Evolutionary conservation across 331 rosid genomes (phyloP), one percentile per base, ranked within the genome.

Genomic region (Phaseolus coccineus): DNA sequence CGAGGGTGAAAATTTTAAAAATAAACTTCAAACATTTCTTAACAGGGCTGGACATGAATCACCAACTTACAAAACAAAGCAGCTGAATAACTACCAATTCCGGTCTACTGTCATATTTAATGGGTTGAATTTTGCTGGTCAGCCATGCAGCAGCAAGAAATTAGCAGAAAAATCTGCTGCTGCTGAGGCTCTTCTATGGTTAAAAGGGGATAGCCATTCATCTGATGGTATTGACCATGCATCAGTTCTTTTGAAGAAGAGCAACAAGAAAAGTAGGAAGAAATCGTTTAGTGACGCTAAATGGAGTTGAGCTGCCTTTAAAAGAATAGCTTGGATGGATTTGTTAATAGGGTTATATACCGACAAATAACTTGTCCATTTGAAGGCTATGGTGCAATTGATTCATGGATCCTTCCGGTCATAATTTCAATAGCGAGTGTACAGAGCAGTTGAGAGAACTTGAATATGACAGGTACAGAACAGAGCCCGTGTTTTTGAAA

Each of bases 81-180:
- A 83, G 76, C 79, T 89, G 86, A 87, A 77, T 77, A 91, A 87
- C 89, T 87, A 86, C 79, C 93, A 87, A 82, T 96, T 90, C 81
- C 83, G 91, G 28, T 89, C 98, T 58, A 91, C 95, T 3, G 93
- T 96, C 80, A 85, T 84, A 52, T 93, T 96, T 87, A 96, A 93
- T 15, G 99, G 98, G 73, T 85, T 93, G 85, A 74, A 93, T 74
- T 91, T 96, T 83, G 85, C 51, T 3, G 97, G 99, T 65, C 86
- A 84, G 78, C 91, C 95, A 62, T 84, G 90, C 80, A 67, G 56
- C 83, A 88, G 80, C 86, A 96, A 84, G 87, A 96, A 91, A 84
- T 83, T 79, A 65, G 94, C 99, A 13, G 98, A 96, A 83, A 96
- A 88, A 79, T 87, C 90, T 2, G 98, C 97, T 16, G 99, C 99